Conservation (phyloP, 306 rosid species). For the Prunus armeniaca region DNA sequence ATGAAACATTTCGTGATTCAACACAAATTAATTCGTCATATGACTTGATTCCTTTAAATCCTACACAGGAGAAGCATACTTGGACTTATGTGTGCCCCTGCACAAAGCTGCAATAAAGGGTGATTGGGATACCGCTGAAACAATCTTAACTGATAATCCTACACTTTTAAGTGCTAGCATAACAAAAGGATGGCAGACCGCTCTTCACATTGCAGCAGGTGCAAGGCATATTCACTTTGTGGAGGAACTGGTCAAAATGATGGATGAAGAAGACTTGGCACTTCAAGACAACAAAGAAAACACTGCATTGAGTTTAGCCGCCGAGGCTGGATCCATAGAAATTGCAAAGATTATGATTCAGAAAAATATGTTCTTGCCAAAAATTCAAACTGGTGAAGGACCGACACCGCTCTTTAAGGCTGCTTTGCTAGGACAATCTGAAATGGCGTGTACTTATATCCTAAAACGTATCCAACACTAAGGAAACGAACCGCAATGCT, state of each 20-base stretch:
- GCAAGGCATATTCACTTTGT: constrained; percentile 13
- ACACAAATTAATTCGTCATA: too few relatives aligned
- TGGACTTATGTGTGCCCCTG: neutral
- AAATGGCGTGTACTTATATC: constrained; percentile 2
- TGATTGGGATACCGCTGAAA: constrained; percentile 2
- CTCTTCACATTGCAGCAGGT: constrained; percentile 24
- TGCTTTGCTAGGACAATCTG: neutral
- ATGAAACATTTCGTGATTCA: neutral
- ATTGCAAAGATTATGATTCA: constrained; percentile 12
- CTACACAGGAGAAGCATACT: neutral
- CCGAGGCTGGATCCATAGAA: constrained; percentile 2
- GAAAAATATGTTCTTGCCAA: neutral
- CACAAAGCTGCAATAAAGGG: constrained; percentile 14
- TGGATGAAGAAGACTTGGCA: neutral
- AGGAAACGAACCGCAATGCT: neutral
- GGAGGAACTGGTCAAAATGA: neutral
- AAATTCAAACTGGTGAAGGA: neutral
- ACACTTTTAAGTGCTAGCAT: neutral
- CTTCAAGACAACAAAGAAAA: neutral
- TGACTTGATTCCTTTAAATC: neutral
- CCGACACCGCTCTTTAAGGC: constrained; percentile 17
- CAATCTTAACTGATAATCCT: neutral
- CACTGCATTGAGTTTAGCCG: constrained; percentile 20
- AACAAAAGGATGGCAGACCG: neutral
- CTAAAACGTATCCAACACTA: neutral